A percentile compares a stretch with the other conserved stretches of the same genome.
phyloP scores from a whole-genome alignment of 345 rosid species.

The Aegle marmelos region DNA sequence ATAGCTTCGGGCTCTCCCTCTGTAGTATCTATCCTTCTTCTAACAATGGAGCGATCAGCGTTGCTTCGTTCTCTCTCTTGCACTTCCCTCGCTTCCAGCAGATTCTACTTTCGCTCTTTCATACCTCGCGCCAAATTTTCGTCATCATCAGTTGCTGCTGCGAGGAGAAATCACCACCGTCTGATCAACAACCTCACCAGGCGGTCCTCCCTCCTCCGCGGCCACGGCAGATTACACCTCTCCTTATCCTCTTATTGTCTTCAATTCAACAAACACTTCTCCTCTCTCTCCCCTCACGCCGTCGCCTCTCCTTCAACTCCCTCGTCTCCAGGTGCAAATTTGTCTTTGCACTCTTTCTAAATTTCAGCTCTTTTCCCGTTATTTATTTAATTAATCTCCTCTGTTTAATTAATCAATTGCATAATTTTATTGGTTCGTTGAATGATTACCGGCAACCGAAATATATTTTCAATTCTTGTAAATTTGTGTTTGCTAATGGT shows the following conservation, averaged over 20 bases:
- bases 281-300: slow-evolving; percentile 60
- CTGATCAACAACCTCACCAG: slow-evolving; percentile 28
- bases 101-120: slow-evolving; percentile 44
- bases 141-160: slow-evolving; percentile 23
- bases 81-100: slow-evolving; percentile 40
- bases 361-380: background rate
- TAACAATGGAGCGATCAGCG: slow-evolving; percentile 45
- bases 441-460: too few relatives aligned
- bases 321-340: slow-evolving; percentile 53
- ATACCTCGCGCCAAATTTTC: slow-evolving; percentile 3
- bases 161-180: slow-evolving; percentile 33
- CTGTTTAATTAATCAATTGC: too few relatives aligned
- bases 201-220: slow-evolving; percentile 41
- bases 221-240: slow-evolving; percentile 32
- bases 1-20: background rate
- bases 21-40: background rate
- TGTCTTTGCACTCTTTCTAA: background rate
- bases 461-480: background rate
- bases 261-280: slow-evolving; percentile 34
- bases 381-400: too few relatives aligned
- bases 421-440: too few relatives aligned
- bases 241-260: slow-evolving; percentile 28
- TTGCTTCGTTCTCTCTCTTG: slow-evolving; percentile 56
- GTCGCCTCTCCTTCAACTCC: slow-evolving; percentile 59
- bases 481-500: background rate